Evolutionary conservation across 495 filamentous ascomycete species (phyloP).

Genomic region (Penicillium riverlandense): DNA sequence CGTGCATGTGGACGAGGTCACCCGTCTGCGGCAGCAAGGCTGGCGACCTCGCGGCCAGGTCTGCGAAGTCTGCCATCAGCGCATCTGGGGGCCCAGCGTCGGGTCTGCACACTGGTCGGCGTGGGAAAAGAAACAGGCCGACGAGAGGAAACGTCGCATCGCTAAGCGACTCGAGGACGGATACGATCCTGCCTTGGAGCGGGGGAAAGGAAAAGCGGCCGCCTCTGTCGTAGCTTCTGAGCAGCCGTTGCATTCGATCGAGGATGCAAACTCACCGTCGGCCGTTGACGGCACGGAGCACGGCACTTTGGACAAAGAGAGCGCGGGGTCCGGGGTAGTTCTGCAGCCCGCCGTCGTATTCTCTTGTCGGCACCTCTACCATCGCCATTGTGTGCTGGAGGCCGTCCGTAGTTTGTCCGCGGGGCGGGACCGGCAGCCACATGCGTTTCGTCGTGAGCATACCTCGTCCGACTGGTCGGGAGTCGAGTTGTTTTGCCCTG

Average conservation of each 20-base stretch:
- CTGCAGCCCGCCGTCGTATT: conserved; percentile 24
- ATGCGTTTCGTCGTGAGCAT: conserved; percentile 11
- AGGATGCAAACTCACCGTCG: conserved; percentile 3
- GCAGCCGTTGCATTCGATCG: conserved; percentile 8
- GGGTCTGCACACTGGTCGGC: conserved; percentile 70
- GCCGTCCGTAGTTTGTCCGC: conserved; percentile 11
- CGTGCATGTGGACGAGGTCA: conserved; percentile 68
- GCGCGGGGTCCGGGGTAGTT: not conserved
- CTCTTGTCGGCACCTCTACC: conserved; percentile 49
- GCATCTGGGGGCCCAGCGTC: conserved; percentile 86
- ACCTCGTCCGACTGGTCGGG: conserved; percentile 19
- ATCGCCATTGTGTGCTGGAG: conserved; percentile 40
- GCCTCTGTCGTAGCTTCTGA: conserved; percentile 10
- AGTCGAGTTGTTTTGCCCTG: conserved; percentile 31
- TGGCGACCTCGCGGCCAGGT: conserved; percentile 82
- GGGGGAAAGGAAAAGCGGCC: conserved; percentile 38
- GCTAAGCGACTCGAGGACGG: conserved; percentile 21
- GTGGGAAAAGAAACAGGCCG: conserved; percentile 61
- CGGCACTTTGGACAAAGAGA: conserved; percentile 11
- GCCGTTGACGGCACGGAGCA: not conserved
- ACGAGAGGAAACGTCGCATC: conserved; percentile 28
- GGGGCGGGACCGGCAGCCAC: too few relatives aligned
- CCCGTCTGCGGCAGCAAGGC: conserved; percentile 70
- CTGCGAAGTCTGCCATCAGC: conserved; percentile 76
- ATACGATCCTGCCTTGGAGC: conserved; percentile 19